Percentiles rank a stretch among this genome's conserved stretches.
Conservation (phyloP, 1,284 basidiomycete genomes). For the Kalmanozyma brasiliensis region DNA sequence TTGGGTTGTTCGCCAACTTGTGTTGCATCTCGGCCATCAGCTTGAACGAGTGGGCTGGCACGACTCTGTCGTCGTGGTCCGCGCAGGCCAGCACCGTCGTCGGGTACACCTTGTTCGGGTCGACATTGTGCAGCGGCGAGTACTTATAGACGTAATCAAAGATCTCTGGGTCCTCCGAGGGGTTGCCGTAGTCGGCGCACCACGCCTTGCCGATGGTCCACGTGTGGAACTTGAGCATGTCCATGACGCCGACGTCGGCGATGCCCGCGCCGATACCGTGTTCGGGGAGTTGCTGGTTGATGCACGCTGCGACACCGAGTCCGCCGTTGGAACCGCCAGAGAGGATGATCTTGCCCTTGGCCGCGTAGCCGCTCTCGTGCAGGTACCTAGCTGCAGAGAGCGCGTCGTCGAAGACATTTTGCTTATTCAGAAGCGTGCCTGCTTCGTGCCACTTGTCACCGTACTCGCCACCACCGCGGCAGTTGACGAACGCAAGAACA, state of each 20-base stretch:
- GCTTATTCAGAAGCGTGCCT: constrained; percentile 65
- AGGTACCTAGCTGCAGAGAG: constrained; percentile 75
- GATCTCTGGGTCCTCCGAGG: constrained; percentile 70
- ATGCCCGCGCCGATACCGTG: constrained; percentile 75
- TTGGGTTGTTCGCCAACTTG: constrained; percentile 56
- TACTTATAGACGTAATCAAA: constrained; percentile 64
- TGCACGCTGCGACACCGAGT: constrained; percentile 80
- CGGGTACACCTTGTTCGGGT: constrained; percentile 58
- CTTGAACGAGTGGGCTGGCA: constrained; percentile 65
- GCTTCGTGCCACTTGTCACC: constrained; percentile 74
- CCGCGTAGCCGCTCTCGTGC: constrained; percentile 77
- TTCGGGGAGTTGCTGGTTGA: constrained; percentile 81
- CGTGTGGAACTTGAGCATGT: constrained; percentile 73
- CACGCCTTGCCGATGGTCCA: constrained; percentile 76
- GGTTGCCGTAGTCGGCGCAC: constrained; percentile 84
- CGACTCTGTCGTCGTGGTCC: constrained; percentile 66
- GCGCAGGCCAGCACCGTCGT: constrained; percentile 61
- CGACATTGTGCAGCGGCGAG: constrained; percentile 65
- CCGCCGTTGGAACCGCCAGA: constrained; percentile 73
- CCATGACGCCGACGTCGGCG: constrained; percentile 73
- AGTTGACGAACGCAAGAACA: constrained; percentile 75
- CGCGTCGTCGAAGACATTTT: constrained; percentile 79
- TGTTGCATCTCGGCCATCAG: constrained; percentile 66
- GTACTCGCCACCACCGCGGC: constrained; percentile 83
- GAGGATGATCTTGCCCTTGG: constrained; percentile 79